Evolutionary conservation across 2,329 filamentous ascomycete species (phyloP).

Genomic region (Xylariales sp.): DNA sequence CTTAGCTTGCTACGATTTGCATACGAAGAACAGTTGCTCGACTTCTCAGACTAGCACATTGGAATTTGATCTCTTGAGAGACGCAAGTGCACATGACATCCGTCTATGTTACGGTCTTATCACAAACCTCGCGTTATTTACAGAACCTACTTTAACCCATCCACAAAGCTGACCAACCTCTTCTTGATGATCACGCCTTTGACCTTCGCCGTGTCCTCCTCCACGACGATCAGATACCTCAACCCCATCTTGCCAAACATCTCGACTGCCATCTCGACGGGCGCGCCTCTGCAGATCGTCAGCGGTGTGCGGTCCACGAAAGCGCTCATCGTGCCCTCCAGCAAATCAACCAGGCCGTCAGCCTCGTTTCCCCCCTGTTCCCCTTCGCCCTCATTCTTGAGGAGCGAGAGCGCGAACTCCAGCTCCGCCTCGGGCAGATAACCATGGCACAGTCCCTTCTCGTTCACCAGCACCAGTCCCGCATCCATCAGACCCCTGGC

Average conservation of each 20-base stretch:
- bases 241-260: constrained; percentile 55
- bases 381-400: constrained; percentile 19
- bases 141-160: constrained; percentile 32
- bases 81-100: too few relatives aligned
- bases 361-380: too few relatives aligned
- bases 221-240: constrained; percentile 47
- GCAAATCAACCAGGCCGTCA: constrained; percentile 30
- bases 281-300: constrained; percentile 43
- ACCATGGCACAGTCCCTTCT: constrained; percentile 39
- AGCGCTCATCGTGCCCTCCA: constrained; percentile 30
- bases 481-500: constrained; percentile 51
- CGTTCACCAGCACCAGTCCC: constrained; percentile 50
- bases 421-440: constrained; percentile 52
- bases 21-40: too few relatives aligned
- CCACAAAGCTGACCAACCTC: constrained; percentile 47
- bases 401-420: constrained; percentile 40
- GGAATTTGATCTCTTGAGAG: too few relatives aligned
- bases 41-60: too few relatives aligned
- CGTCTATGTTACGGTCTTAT: too few relatives aligned
- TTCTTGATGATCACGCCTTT: constrained; percentile 56
- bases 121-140: too few relatives aligned
- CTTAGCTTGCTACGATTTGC: too few relatives aligned
- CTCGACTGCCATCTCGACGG: constrained; percentile 55
- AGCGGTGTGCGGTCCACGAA: constrained; percentile 52
- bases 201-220: constrained; percentile 44